phyloP scores from a whole-genome alignment of 139 green algal genomes.

The Tetradesmus lagerheimii region DNA sequence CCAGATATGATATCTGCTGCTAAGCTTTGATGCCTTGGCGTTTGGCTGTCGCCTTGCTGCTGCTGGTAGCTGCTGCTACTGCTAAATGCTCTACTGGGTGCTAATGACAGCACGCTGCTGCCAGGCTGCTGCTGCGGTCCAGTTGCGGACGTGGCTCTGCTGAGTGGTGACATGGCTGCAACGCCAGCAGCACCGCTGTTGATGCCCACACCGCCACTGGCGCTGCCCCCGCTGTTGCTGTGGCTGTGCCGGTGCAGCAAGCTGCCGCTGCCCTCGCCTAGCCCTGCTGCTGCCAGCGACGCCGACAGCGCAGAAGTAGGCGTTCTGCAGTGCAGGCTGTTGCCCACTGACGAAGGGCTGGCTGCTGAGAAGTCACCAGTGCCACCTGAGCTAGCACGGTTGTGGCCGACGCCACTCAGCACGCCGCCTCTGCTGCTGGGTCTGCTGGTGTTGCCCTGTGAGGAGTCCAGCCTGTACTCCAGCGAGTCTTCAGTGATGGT shows the following conservation, averaged over 20 bases:
- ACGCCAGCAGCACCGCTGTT: not conserved
- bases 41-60: not conserved
- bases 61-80: constrained; percentile 1
- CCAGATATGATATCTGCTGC: not conserved
- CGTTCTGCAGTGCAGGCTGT: not conserved
- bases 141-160: constrained; percentile 15
- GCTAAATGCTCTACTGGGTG: not conserved
- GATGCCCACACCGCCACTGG: not conserved
- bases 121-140: not conserved
- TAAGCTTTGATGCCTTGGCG: not conserved
- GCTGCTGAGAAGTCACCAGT: constrained; percentile 3
- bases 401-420: not conserved
- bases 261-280: not conserved
- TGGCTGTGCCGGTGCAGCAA: not conserved
- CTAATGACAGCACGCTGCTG: not conserved
- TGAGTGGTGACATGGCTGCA: constrained; percentile 23
- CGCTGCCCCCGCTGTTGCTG: constrained; percentile 10
- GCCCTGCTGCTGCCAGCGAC: constrained; percentile 18
- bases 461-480: constrained; percentile 31
- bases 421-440: constrained; percentile 41
- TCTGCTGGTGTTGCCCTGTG: constrained; percentile 14
- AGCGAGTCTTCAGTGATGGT: constrained; percentile 50
- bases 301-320: constrained; percentile 17
- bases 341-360: not conserved
- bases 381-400: constrained; percentile 3